phyloP scores from a whole-genome alignment of 2,329 filamentous ascomycete species.

The Orbilia javanica region DNA sequence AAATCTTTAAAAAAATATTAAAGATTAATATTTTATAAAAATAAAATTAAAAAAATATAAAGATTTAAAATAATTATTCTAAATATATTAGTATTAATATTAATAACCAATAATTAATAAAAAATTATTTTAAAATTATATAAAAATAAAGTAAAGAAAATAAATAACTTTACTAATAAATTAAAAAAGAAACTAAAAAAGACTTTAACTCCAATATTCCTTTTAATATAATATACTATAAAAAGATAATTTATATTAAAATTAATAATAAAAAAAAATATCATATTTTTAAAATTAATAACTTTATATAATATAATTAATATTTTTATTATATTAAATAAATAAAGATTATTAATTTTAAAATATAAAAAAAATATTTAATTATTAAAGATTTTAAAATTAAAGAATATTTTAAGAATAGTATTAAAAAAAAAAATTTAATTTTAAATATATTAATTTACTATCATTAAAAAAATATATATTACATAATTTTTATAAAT shows the following conservation, averaged over 20 bases:
- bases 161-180: background rate
- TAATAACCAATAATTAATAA: background rate
- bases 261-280: conserved; percentile 1
- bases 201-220: background rate
- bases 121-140: background rate
- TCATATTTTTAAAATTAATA: background rate
- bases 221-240: background rate
- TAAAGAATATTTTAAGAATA: background rate
- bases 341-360: too few relatives aligned
- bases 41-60: background rate
- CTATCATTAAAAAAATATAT: background rate
- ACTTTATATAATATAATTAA: background rate
- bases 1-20: too few relatives aligned
- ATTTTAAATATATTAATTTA: background rate
- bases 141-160: background rate
- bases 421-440: background rate
- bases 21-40: background rate
- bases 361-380: conserved; percentile 2
- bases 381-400: background rate
- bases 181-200: background rate
- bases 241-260: conserved; percentile 3
- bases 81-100: background rate
- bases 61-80: conserved; percentile 2
- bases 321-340: background rate
- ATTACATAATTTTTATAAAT: background rate